Conservation (phyloP, 176 grass and related monocot genomes). For the Musa beccarii region DNA sequence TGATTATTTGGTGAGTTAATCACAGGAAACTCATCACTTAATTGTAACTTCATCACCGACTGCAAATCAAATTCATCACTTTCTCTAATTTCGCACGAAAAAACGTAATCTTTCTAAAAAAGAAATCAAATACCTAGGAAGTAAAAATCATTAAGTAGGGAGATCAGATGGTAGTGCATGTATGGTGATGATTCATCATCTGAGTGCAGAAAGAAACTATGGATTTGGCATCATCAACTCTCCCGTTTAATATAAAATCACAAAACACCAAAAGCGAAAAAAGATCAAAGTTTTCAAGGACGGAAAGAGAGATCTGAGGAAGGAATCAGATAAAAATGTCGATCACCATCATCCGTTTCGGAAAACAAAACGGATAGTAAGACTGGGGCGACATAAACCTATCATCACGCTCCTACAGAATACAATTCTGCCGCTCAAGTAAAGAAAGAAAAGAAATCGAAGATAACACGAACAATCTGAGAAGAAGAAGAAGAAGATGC, state of each 20-base stretch:
- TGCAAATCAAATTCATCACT: neutral
- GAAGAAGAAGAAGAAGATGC: too few relatives aligned
- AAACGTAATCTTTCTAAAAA: neutral
- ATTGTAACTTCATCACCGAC: neutral
- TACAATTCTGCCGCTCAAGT: neutral
- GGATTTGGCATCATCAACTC: slow-evolving; percentile 11
- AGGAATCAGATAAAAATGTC: slow-evolving; percentile 59
- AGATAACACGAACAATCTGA: too few relatives aligned
- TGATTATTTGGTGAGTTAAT: neutral
- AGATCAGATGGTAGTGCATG: slow-evolving; percentile 24
- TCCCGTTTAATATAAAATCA: neutral
- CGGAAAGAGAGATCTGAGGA: too few relatives aligned
- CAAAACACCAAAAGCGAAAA: neutral
- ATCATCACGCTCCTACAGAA: slow-evolving; percentile 42
- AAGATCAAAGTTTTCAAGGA: neutral
- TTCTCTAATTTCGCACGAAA: neutral
- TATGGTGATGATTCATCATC: slow-evolving; percentile 10
- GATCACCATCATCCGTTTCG: slow-evolving; percentile 40
- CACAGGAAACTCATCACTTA: neutral
- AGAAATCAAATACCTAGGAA: too few relatives aligned
- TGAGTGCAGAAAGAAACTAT: slow-evolving; percentile 7
- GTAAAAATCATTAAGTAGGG: neutral
- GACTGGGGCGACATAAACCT: slow-evolving; percentile 66
- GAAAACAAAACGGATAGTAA: slow-evolving; percentile 29
- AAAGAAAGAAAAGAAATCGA: neutral